Percentiles rank a stretch among this genome's conserved stretches.
These are phyloP conservation scores for Apiotrichum gracile DNA, from an alignment of 1,284 basidiomycete species.

Conservation along the genomic window DNA sequence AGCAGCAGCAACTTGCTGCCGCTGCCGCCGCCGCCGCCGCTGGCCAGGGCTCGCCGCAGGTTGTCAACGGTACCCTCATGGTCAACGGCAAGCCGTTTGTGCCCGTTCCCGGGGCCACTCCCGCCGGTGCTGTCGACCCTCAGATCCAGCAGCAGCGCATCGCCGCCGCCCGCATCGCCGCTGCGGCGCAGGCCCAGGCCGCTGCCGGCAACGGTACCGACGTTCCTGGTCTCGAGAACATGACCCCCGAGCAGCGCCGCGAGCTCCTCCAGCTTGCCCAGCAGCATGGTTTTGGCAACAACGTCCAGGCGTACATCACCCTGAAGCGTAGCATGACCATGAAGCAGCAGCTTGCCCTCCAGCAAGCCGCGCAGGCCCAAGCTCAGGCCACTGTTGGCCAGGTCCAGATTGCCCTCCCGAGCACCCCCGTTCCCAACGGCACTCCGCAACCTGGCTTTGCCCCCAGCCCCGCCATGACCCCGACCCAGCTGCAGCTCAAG, in stretches of 20 bases:
- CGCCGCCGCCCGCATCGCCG: slow-evolving; percentile 12
- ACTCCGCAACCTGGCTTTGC: slow-evolving; percentile 4
- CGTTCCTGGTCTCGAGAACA: slow-evolving; percentile 15
- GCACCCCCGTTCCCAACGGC: not conserved
- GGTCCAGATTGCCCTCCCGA: not conserved
- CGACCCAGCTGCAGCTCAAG: slow-evolving; percentile 34
- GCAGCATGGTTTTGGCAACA: slow-evolving; percentile 26
- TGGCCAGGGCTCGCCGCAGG: slow-evolving; percentile 17
- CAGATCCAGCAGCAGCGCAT: slow-evolving; percentile 18
- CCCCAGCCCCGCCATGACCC: slow-evolving; percentile 17
- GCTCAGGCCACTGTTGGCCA: slow-evolving; percentile 13
- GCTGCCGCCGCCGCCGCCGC: slow-evolving; percentile 9
- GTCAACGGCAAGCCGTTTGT: slow-evolving; percentile 26
- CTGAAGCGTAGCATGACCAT: slow-evolving; percentile 19
- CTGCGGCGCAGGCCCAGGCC: slow-evolving; percentile 1
- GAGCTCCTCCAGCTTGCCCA: slow-evolving; percentile 17
- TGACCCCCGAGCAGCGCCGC: slow-evolving; percentile 21
- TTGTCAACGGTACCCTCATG: slow-evolving; percentile 20
- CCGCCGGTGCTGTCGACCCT: slow-evolving; percentile 15
- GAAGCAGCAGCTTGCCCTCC: slow-evolving; percentile 15
- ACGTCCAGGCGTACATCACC: slow-evolving; percentile 28
- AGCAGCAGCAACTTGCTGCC: slow-evolving; percentile 13
- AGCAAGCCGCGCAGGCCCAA: slow-evolving; percentile 22
- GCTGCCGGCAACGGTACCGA: not conserved
- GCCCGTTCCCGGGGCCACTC: slow-evolving; percentile 11